A percentile compares a stretch with the other conserved stretches of the same genome.
These are phyloP conservation scores for Trichoderma koningiopsis DNA, from an alignment of 2,329 filamentous ascomycete genomes.

Conservation along the genomic window DNA sequence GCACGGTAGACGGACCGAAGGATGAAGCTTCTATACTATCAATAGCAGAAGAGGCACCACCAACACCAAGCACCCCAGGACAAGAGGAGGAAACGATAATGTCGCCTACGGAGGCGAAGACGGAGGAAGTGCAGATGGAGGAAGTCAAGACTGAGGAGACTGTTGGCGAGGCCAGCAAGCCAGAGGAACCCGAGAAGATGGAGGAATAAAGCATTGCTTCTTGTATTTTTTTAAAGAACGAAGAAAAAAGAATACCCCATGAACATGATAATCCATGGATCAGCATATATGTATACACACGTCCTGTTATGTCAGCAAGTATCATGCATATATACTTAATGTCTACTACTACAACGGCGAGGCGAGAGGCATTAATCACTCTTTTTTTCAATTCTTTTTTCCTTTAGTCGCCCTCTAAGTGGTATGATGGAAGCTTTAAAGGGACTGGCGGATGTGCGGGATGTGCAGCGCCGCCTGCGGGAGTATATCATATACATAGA, in stretches of 20 bases:
- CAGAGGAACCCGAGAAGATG: constrained; percentile 23
- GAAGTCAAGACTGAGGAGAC: constrained; percentile 26
- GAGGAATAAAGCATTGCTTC: constrained; percentile 22
- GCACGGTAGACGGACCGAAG: constrained; percentile 34
- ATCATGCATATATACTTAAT: constrained; percentile 39
- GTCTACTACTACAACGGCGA: constrained; percentile 37
- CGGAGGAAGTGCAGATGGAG: neutral
- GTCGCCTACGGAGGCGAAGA: neutral
- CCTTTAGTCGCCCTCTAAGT: neutral
- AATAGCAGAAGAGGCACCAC: constrained; percentile 23
- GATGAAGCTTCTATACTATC: constrained; percentile 31
- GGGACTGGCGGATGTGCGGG: neutral
- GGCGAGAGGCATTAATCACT: neutral
- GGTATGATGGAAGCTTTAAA: neutral
- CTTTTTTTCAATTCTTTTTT: neutral
- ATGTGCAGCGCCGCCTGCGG: neutral
- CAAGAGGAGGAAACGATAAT: constrained; percentile 24
- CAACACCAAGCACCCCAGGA: constrained; percentile 21
- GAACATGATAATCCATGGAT: constrained; percentile 15
- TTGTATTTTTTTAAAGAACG: constrained; percentile 27
- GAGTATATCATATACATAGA: neutral
- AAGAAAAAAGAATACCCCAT: constrained; percentile 28
- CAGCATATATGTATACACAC: constrained; percentile 30
- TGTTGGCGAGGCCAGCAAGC: constrained; percentile 25
- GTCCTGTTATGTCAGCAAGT: constrained; percentile 27